Conservation (phyloP, 1,139 yeast genomes). For the Hyphopichia khmerensis region DNA sequence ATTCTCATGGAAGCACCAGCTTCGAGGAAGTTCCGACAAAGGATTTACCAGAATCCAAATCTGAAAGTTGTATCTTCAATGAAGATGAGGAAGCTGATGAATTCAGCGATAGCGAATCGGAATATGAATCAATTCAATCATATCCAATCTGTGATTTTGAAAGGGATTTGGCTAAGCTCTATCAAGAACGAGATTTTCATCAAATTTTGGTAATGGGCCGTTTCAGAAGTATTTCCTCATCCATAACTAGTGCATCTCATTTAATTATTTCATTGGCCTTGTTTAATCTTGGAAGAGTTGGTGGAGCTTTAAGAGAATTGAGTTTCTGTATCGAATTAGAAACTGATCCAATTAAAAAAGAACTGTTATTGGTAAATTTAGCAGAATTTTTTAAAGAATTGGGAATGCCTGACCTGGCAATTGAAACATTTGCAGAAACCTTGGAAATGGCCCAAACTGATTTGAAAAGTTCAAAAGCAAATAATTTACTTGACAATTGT, state of each 20-base stretch:
- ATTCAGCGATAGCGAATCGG: background rate
- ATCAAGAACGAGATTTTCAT: slow-evolving; percentile 5
- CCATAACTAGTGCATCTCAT: slow-evolving; percentile 8
- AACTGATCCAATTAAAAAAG: slow-evolving; percentile 12
- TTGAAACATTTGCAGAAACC: slow-evolving; percentile 12
- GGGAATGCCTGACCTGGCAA: slow-evolving; percentile 12
- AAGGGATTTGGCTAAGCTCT: slow-evolving; percentile 8
- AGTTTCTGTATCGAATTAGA: slow-evolving; percentile 28
- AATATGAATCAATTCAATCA: slow-evolving; percentile 2
- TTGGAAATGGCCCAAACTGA: slow-evolving; percentile 10
- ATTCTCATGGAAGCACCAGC: too few relatives aligned
- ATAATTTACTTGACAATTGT: background rate
- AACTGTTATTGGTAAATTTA: slow-evolving; percentile 16
- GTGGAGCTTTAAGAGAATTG: slow-evolving; percentile 25
- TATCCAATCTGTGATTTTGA: slow-evolving; percentile 2
- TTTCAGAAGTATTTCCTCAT: background rate
- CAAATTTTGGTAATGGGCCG: slow-evolving; percentile 10
- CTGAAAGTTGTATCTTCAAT: too few relatives aligned
- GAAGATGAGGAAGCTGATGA: background rate
- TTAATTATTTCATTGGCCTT: slow-evolving; percentile 20
- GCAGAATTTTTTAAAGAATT: slow-evolving; percentile 15
- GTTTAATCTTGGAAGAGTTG: slow-evolving; percentile 23
- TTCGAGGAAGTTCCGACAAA: too few relatives aligned
- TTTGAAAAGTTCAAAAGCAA: slow-evolving; percentile 3
- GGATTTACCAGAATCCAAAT: too few relatives aligned